Evolutionary conservation across 2,329 filamentous ascomycete genomes (phyloP), one percentile per base, ranked within the genome.

Genomic region (Ophiocordyceps australis): DNA sequence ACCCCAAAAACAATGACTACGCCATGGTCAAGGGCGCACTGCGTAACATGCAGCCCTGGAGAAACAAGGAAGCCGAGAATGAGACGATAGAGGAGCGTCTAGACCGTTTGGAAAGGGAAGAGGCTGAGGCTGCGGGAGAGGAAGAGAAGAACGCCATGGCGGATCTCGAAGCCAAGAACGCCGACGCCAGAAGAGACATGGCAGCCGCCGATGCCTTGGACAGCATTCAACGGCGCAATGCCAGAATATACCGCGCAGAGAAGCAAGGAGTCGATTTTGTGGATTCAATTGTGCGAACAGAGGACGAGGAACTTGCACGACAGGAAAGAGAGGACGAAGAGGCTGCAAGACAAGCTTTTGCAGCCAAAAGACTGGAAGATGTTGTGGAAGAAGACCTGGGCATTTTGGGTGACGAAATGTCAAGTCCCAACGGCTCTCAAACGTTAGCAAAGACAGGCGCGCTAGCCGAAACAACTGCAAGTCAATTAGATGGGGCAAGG

Each of bases 1-100:
- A 98, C 38, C 89, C 89, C 0, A 91, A 91, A 50, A 85, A 85
- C 43, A 82, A 83, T 62, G 86, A 95, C 46, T 98, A 94, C 45
- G 69, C 52, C 68, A 62, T 65, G 43, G 66, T 91, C 48, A 64
- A 65, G 25, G 86, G 89, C 11, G 89, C 86, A 5, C 82, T 86
- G 52, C 66, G 89, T 23, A 95, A 93, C 49, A 89, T 89, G 35
- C 89, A 98, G 49, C 77, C 79, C 0, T 98, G 89, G 89, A 60
- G 82, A 15, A 57, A 67, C 30, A 54, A 57, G 7, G 47, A 47
- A 14, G 62, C 74, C 26, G 62, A 67, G 14, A 66, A 72, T 31
- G 86, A 94, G 55, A 86, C 80, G 3, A 78, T 91, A 36, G 82
- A 95, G 46, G 71, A 93, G 55, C 62, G 79, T 22, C 57, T 95